Evolutionary conservation across 169 alveolate species (phyloP).

Genomic region (Perkinsus olseni): DNA sequence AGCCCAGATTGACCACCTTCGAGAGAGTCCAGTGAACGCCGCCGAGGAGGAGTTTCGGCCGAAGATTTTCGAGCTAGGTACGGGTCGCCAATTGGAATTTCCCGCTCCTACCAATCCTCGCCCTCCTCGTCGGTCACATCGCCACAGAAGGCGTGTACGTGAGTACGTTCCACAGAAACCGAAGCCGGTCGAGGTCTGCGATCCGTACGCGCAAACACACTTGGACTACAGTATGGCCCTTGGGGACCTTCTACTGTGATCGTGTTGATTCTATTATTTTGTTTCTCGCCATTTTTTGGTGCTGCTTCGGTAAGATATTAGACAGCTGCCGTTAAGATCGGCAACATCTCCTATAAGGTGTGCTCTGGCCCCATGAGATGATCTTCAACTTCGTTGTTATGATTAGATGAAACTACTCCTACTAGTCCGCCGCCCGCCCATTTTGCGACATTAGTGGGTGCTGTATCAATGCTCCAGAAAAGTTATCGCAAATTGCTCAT

Average conservation of each 20-base stretch:
- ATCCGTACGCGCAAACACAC: background rate
- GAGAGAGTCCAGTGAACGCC: background rate
- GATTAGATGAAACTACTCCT: too few species aligned
- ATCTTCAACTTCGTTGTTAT: too few species aligned
- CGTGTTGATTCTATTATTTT: background rate
- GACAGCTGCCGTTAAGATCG: too few species aligned
- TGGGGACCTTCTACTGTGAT: background rate
- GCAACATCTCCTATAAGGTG: too few species aligned
- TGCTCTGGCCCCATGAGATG: too few species aligned
- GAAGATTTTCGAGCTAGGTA: background rate
- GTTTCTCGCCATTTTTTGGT: background rate
- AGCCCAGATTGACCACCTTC: background rate
- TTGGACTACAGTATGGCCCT: background rate
- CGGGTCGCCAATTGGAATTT: background rate
- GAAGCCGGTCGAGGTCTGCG: background rate
- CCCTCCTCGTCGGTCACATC: background rate
- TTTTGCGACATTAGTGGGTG: too few species aligned
- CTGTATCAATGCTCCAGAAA: too few species aligned
- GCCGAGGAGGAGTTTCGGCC: background rate
- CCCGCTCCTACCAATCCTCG: background rate
- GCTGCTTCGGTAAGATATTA: too few species aligned
- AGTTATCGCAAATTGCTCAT: too few species aligned
- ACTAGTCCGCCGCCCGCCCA: too few species aligned
- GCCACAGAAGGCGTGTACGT: background rate
- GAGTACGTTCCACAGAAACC: background rate